Evolutionary conservation across 1,139 yeast genomes (phyloP), one percentile per base, ranked within the genome.

Genomic region (Hansenula anomala): DNA sequence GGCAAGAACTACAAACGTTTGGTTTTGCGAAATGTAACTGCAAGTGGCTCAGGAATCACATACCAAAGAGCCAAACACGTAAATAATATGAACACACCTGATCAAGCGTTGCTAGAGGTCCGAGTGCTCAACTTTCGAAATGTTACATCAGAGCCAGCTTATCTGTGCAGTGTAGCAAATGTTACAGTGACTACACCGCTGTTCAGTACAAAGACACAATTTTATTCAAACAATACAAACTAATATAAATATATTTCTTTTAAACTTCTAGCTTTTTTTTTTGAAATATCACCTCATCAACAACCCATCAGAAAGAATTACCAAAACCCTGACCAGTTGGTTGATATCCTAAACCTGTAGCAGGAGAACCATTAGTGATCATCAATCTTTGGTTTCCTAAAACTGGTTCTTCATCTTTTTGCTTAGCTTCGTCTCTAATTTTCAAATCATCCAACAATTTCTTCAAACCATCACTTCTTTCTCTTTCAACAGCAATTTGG

Each of bases 401-500:
- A 31, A 56, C 66, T 33, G 54, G 45, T 30, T 58, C 66, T 36
- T 65, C 68, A 39, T 72, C 79, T 42, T 75, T 80, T 25, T 68
- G 71, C 23, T 67, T 65, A n/a, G 71, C 66, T 47, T 70, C 71
- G 48, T 75, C 84, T 45, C 77, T 74, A 43, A 72, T 75, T 61
- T 80, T 77, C 59, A 84, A 72, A 60, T 87, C 95, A 43, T 66
- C 69, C 51, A 84, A 73, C 39, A 89, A 71, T 58, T 75, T 86
- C 50, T 75, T 70, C 49, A 90, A 61, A 46, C 73, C 71, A 52
- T 75, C 77, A 52, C 77, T 78, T 64, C 86, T 90, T 63, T 90
- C 97, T 53, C 81, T 80, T 54, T 79, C 75, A 52, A 83, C 66
- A 16, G 95, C 84, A 57, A 94, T 89, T 62, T 80, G 83, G 63